A percentile compares a stretch with the other conserved stretches of the same genome.
Evolutionary conservation across 1,284 basidiomycete genomes (phyloP).

Genomic region (Flammula alnicola): DNA sequence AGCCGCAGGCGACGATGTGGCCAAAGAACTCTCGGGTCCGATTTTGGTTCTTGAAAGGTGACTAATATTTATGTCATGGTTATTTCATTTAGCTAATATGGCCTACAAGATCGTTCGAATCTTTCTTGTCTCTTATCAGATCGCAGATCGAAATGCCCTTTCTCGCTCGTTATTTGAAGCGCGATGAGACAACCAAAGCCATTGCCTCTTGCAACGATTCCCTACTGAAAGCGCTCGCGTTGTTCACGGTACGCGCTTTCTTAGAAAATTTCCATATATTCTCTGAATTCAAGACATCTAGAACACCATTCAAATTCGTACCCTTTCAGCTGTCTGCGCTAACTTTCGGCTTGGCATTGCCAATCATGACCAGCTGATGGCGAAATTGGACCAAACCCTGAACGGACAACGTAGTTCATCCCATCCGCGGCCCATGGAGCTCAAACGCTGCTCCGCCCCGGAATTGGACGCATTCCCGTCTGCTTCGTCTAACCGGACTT

Average conservation of each 20-base stretch:
- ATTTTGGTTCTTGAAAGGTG: conserved; percentile 51
- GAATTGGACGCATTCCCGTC: conserved; percentile 22
- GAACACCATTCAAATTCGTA: conserved; percentile 32
- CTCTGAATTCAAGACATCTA: conserved; percentile 1
- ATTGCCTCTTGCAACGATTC: conserved; percentile 28
- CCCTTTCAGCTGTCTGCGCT: conserved; percentile 25
- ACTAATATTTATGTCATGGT: conserved; percentile 23
- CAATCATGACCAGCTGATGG: conserved; percentile 19
- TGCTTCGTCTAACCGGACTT: conserved; percentile 13
- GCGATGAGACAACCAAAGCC: conserved; percentile 58
- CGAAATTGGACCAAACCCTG: conserved; percentile 16
- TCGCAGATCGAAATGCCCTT: conserved; percentile 71
- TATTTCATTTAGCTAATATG: background rate
- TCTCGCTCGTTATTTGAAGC: conserved; percentile 76
- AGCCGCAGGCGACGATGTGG: conserved; percentile 42
- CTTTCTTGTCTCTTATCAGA: conserved; percentile 56
- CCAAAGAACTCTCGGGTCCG: conserved; percentile 38
- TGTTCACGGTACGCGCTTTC: conserved; percentile 26
- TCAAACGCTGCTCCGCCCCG: conserved; percentile 23
- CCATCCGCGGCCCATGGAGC: conserved; percentile 2
- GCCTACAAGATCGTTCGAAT: conserved; percentile 44
- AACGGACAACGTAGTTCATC: background rate
- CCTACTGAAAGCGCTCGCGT: conserved; percentile 25
- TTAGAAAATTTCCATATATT: background rate
- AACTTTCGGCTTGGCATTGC: conserved; percentile 19